phyloP scores from a whole-genome alignment of 202 grass and related monocot species.

The Schoenoplectus tabernaemontani region DNA sequence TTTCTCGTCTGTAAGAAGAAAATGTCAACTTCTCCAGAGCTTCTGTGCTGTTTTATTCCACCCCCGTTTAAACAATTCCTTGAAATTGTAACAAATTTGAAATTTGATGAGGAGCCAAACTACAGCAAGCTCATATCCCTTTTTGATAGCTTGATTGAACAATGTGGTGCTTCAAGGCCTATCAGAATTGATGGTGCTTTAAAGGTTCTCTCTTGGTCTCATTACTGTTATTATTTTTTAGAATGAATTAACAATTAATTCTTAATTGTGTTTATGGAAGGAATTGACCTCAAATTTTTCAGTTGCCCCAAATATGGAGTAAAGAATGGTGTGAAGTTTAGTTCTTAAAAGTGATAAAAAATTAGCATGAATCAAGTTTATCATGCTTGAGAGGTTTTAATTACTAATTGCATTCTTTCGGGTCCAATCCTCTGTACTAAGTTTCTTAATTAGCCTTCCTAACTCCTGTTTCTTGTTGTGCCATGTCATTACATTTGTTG shows the following conservation, averaged over 20 bases:
- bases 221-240: conserved; percentile 4
- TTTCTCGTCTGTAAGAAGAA: conserved; percentile 99
- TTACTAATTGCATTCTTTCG: background rate
- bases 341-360: background rate
- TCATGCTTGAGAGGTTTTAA: background rate
- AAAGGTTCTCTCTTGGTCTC: conserved; percentile 44
- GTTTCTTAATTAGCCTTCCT: background rate
- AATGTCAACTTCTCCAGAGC: conserved; percentile 79
- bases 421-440: background rate
- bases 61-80: conserved; percentile 87
- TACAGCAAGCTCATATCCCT: conserved; percentile 84
- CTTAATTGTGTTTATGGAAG: background rate
- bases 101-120: conserved; percentile 96
- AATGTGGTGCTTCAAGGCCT: conserved; percentile 52
- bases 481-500: background rate
- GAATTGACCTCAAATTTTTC: background rate
- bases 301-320: background rate
- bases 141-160: conserved; percentile 74
- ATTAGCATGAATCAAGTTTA: background rate
- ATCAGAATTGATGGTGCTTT: conserved; percentile 95
- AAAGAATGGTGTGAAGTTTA: background rate
- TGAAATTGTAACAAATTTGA: conserved; percentile 81
- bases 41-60: conserved; percentile 74
- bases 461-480: background rate
- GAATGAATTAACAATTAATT: background rate